Base-by-base conservation (phyloP, 176 grass and related monocot genomes). In the Aegilops speltoides region DNA sequence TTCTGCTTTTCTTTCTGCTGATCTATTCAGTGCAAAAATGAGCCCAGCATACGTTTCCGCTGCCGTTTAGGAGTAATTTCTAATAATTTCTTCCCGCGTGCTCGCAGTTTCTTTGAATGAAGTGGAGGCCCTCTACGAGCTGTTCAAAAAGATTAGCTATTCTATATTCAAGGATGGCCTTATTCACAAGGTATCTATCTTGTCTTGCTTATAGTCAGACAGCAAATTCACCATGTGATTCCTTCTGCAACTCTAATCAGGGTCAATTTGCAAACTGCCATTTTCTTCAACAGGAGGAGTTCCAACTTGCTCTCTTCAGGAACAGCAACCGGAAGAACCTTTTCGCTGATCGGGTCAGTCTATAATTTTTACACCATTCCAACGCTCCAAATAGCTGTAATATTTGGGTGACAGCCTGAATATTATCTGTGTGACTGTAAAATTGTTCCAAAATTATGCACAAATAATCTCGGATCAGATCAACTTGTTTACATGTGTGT, bases 111-210 rank as follows among this genome's bases (percentile, higher is more conserved):
- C 93, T 41, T 33, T 88, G 26, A 95, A 84, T 34, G 95, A 97
- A 84, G 95, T 97, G 65, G 93, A 95, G 71, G 91, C 95, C 52
- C 84, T 97, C 45, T 87, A 90, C 26, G 93, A 95, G 87, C n/a
- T 97, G 45, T 97, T 88, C 54, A 95, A 91, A 83, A 97, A 91
- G 87, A 84, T 97, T 79, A 97, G 95, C 87, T 54, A 85, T 54
- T 97, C 85, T 64, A 93, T 95, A 61, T 24, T 88, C 80, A 90
- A 97, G 68, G 95, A 97, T 73, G 91, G 85, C 24, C 72, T 92
- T 4, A 94, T 94, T 70, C 95, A 97, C 83, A 97, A 94, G 92
- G 94, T 94, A 76, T 4, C 3, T 3, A 45, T 29, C 14, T 46
- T 74, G 22, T 28, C 37, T 74, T 74, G 10, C 22, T 46, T 4